Conservation (phyloP, 179 eudicot species). For the Silene vulgaris region DNA sequence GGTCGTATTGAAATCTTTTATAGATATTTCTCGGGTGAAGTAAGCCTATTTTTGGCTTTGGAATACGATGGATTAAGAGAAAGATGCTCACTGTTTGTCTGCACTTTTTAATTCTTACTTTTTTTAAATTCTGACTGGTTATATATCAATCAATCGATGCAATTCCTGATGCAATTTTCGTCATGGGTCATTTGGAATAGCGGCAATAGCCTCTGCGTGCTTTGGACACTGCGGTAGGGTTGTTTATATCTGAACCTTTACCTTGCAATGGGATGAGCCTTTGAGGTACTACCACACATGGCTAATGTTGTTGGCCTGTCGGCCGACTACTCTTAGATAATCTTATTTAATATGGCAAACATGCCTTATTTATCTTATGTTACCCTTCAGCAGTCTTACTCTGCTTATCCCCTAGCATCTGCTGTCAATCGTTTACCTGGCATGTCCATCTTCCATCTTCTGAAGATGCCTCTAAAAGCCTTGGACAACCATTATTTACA, state of each 20-base stretch:
- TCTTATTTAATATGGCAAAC: neutral
- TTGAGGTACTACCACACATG: neutral
- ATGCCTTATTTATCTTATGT: conserved; percentile 2
- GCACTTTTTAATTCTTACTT: neutral
- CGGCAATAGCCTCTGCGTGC: neutral
- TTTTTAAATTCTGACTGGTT: neutral
- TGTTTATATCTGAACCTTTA: neutral
- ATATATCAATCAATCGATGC: neutral
- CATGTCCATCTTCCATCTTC: neutral
- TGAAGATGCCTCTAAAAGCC: neutral
- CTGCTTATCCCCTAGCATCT: conserved; percentile 1
- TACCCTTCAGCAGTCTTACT: neutral
- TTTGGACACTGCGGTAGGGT: neutral
- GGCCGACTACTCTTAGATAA: neutral
- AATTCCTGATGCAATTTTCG: neutral
- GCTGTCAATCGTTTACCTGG: neutral
- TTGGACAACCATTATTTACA: neutral
- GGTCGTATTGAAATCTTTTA: no score
- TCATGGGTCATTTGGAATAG: neutral
- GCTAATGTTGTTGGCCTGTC: neutral
- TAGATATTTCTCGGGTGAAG: neutral
- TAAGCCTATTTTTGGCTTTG: neutral
- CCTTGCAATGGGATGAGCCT: neutral
- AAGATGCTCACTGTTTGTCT: neutral
- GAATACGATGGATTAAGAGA: neutral